phyloP scores from a whole-genome alignment of 176 grass and related monocot genomes.

The Sorghum bicolor region DNA sequence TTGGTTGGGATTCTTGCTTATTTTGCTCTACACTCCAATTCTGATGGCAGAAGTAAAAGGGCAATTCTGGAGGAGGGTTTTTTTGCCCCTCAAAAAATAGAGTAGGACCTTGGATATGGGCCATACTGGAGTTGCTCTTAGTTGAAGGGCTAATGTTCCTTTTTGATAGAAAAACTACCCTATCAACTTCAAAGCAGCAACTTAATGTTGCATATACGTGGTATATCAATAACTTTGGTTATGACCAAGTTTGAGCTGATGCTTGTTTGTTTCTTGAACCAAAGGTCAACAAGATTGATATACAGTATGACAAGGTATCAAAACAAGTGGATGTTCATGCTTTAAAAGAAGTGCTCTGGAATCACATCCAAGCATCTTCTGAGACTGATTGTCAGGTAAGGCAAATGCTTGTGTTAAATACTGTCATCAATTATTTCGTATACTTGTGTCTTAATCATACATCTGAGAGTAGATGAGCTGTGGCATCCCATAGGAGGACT shows the following conservation, averaged over 20 bases:
- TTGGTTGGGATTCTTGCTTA: no score
- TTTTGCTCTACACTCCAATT: no score
- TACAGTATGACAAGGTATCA: slow-evolving; percentile 92
- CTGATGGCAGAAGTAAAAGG: no score
- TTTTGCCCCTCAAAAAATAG: not conserved
- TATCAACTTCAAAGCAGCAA: not conserved
- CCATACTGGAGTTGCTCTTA: not conserved
- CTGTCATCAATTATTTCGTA: not conserved
- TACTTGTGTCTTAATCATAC: not conserved
- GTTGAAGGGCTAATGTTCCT: not conserved
- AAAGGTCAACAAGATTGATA: slow-evolving; percentile 89
- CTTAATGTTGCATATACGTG: not conserved
- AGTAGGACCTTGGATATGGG: not conserved
- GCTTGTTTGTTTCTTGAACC: slow-evolving; percentile 23
- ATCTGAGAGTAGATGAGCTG: not conserved
- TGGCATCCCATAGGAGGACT: not conserved
- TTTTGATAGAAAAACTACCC: not conserved
- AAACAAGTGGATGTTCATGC: slow-evolving; percentile 99
- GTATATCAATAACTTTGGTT: not conserved
- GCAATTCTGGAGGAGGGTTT: no score
- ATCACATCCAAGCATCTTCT: slow-evolving; percentile 67
- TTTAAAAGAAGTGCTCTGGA: slow-evolving; percentile 89
- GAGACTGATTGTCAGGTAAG: slow-evolving; percentile 50
- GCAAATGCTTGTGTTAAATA: slow-evolving; percentile 11
- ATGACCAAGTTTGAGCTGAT: slow-evolving; percentile 28